phyloP scores from a whole-genome alignment of 495 filamentous ascomycete species.

The Hypoxylon subgilvum region DNA sequence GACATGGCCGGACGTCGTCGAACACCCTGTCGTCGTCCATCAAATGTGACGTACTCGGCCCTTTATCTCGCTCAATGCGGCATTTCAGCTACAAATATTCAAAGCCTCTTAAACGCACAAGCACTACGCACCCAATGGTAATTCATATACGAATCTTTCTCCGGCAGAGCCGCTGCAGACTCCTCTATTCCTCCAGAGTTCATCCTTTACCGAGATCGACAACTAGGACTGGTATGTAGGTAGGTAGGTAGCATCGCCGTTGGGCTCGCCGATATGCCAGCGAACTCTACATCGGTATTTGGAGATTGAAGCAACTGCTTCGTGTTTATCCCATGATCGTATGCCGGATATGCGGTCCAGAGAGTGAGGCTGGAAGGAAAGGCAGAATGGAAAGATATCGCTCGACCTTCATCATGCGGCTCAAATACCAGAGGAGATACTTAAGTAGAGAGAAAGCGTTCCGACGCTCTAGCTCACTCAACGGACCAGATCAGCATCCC shows the following conservation, averaged over 20 bases:
- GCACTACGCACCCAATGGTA: conserved; percentile 17
- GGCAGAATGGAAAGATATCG: background rate
- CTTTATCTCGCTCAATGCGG: conserved; percentile 8
- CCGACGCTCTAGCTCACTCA: background rate
- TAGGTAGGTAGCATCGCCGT: conserved; percentile 19
- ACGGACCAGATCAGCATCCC: background rate
- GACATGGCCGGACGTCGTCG: conserved; percentile 18
- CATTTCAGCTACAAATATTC: conserved; percentile 5
- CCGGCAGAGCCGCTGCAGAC: background rate
- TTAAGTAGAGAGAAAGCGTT: background rate
- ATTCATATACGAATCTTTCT: background rate
- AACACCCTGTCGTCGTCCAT: background rate
- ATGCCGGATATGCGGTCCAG: background rate
- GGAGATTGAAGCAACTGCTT: background rate
- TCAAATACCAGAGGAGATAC: conserved; percentile 9
- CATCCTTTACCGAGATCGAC: conserved; percentile 24
- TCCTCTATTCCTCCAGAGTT: background rate
- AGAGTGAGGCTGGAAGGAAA: background rate
- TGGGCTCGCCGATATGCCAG: too few relatives aligned
- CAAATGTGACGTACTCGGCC: conserved; percentile 1
- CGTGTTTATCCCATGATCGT: background rate
- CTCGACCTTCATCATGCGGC: conserved; percentile 4
- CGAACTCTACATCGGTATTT: background rate
- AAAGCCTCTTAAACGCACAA: background rate
- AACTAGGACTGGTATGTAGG: conserved; percentile 1